Conservation (phyloP, 2,329 filamentous ascomycete species). For the Microcyclosporella mali region DNA sequence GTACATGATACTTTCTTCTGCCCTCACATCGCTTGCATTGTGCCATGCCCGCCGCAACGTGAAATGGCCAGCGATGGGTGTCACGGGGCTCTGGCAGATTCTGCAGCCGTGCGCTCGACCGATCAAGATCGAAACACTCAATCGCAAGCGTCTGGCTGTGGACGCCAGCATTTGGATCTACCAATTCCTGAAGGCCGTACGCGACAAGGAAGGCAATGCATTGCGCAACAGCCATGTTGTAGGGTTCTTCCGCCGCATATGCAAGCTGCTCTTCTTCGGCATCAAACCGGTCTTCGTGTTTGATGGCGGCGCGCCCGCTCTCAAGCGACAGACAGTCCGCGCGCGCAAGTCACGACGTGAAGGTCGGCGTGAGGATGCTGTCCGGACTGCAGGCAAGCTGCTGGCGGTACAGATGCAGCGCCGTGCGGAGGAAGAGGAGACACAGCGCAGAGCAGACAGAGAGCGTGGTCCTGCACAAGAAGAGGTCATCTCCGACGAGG, state of each 20-base stretch:
- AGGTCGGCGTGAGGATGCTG: conserved; percentile 86
- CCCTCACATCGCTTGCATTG: conserved; percentile 1
- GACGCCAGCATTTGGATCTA: conserved; percentile 99
- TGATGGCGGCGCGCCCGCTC: conserved; percentile 82
- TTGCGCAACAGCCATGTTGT: conserved; percentile 93
- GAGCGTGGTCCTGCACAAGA: conserved; percentile 36
- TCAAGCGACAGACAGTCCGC: conserved; percentile 88
- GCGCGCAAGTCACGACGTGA: conserved; percentile 73
- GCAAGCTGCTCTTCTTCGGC: conserved; percentile 93
- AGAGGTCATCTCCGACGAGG: conserved; percentile 62
- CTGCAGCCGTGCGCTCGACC: conserved; percentile 91
- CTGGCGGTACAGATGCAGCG: conserved; percentile 92
- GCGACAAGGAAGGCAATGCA: conserved; percentile 96
- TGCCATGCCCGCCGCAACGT: not conserved
- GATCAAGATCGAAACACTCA: conserved; percentile 92
- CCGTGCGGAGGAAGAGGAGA: conserved; percentile 75
- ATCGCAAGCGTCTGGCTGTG: conserved; percentile 90
- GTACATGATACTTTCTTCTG: too few species aligned
- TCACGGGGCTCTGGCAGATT: conserved; percentile 95
- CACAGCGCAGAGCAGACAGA: conserved; percentile 50
- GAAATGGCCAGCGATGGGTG: conserved; percentile 64
- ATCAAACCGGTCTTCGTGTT: conserved; percentile 98
- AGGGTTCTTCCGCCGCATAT: conserved; percentile 96
- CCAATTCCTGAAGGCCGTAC: conserved; percentile 97
- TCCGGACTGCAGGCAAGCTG: conserved; percentile 81